Evolutionary conservation across 441 rosid species (phyloP).

Genomic region (Manihot esculenta): DNA sequence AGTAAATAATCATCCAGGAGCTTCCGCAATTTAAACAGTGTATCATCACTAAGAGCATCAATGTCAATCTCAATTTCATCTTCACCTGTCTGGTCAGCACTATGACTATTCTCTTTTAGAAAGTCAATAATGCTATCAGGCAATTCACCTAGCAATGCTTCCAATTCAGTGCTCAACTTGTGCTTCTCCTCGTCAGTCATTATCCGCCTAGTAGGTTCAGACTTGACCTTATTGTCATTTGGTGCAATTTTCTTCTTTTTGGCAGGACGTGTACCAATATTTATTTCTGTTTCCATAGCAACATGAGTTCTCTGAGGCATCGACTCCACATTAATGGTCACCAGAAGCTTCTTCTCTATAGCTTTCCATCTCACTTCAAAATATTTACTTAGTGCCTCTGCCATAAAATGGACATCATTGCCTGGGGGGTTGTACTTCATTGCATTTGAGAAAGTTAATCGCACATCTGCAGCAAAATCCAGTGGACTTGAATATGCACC

Average conservation of each 20-base stretch:
- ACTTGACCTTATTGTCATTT: constrained; percentile 32
- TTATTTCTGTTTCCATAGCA: constrained; percentile 37
- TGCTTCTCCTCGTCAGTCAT: constrained; percentile 70
- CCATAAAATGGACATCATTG: constrained; percentile 73
- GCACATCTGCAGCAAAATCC: constrained; percentile 72
- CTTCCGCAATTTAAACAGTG: constrained; percentile 61
- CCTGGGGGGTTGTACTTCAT: constrained; percentile 85
- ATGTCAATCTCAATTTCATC: constrained; percentile 91
- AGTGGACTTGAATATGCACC: constrained; percentile 63
- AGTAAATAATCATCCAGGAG: constrained; percentile 66
- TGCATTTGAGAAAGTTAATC: constrained; percentile 81
- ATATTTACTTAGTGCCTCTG: constrained; percentile 52
- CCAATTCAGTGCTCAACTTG: constrained; percentile 60
- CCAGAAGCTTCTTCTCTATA: constrained; percentile 71
- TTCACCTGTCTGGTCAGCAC: constrained; percentile 55
- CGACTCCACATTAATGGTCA: constrained; percentile 24
- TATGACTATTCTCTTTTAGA: constrained; percentile 59
- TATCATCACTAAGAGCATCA: constrained; percentile 63
- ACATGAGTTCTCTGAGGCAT: constrained; percentile 33
- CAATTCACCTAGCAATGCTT: constrained; percentile 58
- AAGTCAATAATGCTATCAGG: constrained; percentile 71
- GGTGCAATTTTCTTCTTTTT: constrained; percentile 45
- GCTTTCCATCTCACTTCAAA: constrained; percentile 83
- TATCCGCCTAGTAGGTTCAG: constrained; percentile 43
- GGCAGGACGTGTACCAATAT: constrained; percentile 24